Evolutionary conservation across 805 yeast genomes (phyloP), one percentile per base, ranked within the genome.

Genomic region (Komagataella populi): DNA sequence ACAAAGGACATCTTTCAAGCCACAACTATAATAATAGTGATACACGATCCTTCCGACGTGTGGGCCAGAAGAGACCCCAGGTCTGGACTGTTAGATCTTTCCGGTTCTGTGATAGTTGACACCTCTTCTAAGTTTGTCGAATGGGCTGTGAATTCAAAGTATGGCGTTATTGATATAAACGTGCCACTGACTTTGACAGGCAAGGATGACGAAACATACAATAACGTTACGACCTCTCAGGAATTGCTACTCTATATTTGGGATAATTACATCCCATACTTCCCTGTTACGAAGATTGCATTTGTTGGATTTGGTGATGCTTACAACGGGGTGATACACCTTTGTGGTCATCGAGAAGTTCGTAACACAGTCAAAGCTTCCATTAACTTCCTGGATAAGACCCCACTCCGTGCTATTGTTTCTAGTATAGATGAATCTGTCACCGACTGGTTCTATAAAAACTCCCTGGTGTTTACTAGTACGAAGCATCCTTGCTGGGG

Each of bases 281-380:
- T 89, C 57, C 60, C 62, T 44, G 78, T 86, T 47, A 70, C 78
- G 47, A 86, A 85, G 56, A 63, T 93, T 36, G 82, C 86, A 0
- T 81, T 91, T 62, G 75, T 90, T 44, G 97, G 97, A 6, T 77
- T 84, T 56, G 99, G 99, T 45, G 95, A 88, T 52, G 81, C 96
- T 0, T 85, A 87, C 60, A 83, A 87, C 47, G 87, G 96, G 2
- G 76, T 90, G 48, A 90, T 91, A 1, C 93, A 90, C 65, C 70
- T 91, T 22, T 77, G 85, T 52, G 96, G 96, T 4, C 96, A 91
- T 62, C 74, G 97, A 53, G 81, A 78, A 46, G 77, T 81, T 44
- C 72, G 78, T 53, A 74, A 70, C n/a, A 55, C 74, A 50, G 87
- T 84, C 4, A 79, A 80, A 58, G 87, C 91, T 5, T 76, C 84